These are phyloP conservation scores for Paraphoma chrysanthemicola DNA, from an alignment of 2,329 filamentous ascomycete species.

Conservation along the genomic window DNA sequence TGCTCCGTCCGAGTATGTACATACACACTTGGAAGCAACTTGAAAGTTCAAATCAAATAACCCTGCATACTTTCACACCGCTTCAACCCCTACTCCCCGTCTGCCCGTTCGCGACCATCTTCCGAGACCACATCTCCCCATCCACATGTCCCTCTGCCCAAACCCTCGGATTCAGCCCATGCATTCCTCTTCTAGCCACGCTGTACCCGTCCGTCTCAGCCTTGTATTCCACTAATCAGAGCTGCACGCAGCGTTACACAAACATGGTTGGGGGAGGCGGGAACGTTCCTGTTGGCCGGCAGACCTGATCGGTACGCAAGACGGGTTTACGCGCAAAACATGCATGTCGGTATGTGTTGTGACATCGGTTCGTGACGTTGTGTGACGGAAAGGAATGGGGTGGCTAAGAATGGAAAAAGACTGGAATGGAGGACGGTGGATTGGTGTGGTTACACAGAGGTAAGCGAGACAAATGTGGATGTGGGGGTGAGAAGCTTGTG, in stretches of 20 bases:
- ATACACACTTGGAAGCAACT: no score
- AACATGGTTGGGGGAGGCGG: no score
- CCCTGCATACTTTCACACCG: neutral
- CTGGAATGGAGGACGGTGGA: no score
- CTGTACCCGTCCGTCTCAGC: no score
- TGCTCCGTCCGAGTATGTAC: no score
- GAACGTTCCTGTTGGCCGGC: no score
- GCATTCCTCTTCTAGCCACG: neutral
- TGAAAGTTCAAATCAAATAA: neutral
- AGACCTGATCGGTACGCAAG: neutral
- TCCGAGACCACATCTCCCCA: neutral
- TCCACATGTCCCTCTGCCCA: neutral
- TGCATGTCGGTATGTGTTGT: neutral
- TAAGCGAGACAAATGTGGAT: neutral
- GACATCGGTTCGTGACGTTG: neutral
- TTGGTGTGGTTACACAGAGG: conserved; percentile 3
- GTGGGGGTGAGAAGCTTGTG: conserved; percentile 20
- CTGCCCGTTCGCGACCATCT: neutral
- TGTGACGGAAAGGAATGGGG: neutral
- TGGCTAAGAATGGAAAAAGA: neutral
- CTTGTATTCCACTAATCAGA: no score
- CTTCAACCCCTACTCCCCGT: neutral
- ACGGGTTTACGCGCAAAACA: neutral
- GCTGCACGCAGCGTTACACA: no score
- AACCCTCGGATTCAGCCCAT: neutral